Conservation (phyloP, 2,329 filamentous ascomycete species). For the Fusarium sp. region DNA sequence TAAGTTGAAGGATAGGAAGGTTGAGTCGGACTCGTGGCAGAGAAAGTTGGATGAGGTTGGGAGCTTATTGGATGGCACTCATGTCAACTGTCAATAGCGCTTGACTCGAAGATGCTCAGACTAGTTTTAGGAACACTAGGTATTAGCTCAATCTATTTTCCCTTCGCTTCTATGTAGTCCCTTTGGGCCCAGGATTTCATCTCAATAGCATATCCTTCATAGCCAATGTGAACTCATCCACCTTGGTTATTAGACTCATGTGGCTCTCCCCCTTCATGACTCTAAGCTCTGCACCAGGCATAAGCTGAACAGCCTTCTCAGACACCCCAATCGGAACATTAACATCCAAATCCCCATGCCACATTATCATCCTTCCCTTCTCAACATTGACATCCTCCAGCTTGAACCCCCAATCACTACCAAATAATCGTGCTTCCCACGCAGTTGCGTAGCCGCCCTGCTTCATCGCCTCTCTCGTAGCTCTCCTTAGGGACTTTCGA, state of each 20-base stretch:
- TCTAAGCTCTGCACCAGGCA: slow-evolving; percentile 13
- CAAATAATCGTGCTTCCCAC: slow-evolving; percentile 19
- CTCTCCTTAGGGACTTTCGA: background rate
- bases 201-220: slow-evolving; percentile 12
- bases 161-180: background rate
- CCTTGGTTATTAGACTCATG: slow-evolving; percentile 12
- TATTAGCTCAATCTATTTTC: background rate
- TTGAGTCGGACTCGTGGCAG: slow-evolving; percentile 33
- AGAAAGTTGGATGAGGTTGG: slow-evolving; percentile 36
- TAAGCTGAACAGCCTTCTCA: slow-evolving; percentile 1
- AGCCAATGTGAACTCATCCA: background rate
- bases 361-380: slow-evolving; percentile 19
- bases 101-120: background rate
- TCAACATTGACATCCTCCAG: slow-evolving; percentile 20
- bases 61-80: slow-evolving; percentile 30
- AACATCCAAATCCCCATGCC: slow-evolving; percentile 17
- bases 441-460: slow-evolving; percentile 9
- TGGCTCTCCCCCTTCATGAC: slow-evolving; percentile 20
- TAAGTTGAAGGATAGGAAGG: slow-evolving; percentile 9
- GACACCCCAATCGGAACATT: slow-evolving; percentile 20
- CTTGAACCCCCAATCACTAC: slow-evolving; percentile 20
- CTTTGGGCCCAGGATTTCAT: background rate
- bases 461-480: slow-evolving; percentile 11
- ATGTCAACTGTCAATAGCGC: background rate
- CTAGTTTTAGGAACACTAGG: background rate